phyloP scores from a whole-genome alignment of 768 basidiomycete species.

The Tylopilus vinaceipallidus region DNA sequence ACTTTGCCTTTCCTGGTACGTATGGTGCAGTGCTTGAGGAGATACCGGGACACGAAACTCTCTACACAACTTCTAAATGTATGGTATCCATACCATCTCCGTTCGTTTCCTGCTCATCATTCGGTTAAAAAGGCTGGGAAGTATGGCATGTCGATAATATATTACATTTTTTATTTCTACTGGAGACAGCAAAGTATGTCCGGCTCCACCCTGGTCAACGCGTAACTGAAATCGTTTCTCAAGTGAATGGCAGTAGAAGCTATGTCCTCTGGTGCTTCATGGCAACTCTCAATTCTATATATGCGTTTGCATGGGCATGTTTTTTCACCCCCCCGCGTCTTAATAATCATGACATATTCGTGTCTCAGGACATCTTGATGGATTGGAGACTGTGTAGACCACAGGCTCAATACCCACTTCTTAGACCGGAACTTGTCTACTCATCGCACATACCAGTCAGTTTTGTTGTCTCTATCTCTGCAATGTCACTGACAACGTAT shows the following conservation, averaged over 20 bases:
- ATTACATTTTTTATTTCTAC: conserved; percentile 64
- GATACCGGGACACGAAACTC: conserved; percentile 76
- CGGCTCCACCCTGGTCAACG: background rate
- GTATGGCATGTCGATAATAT: conserved; percentile 66
- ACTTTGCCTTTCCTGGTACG: conserved; percentile 73
- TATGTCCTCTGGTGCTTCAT: conserved; percentile 73
- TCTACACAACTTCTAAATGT: conserved; percentile 88
- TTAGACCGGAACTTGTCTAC: conserved; percentile 79
- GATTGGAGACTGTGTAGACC: conserved; percentile 86
- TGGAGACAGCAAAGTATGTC: conserved; percentile 69
- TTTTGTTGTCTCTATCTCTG: background rate
- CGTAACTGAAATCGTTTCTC: background rate
- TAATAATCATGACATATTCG: background rate
- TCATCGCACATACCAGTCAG: conserved; percentile 56
- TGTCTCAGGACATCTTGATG: conserved; percentile 74
- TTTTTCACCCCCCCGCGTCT: background rate
- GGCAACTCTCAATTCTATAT: conserved; percentile 61
- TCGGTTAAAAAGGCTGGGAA: conserved; percentile 68
- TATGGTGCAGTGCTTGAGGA: conserved; percentile 81
- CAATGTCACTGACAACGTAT: background rate
- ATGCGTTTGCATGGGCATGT: conserved; percentile 77
- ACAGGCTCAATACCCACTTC: conserved; percentile 51
- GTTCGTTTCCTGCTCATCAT: background rate
- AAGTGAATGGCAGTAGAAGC: conserved; percentile 40
- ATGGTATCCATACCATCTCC: conserved; percentile 19